Conservation (phyloP, 1,284 basidiomycete genomes). For the Meira nashicola region DNA sequence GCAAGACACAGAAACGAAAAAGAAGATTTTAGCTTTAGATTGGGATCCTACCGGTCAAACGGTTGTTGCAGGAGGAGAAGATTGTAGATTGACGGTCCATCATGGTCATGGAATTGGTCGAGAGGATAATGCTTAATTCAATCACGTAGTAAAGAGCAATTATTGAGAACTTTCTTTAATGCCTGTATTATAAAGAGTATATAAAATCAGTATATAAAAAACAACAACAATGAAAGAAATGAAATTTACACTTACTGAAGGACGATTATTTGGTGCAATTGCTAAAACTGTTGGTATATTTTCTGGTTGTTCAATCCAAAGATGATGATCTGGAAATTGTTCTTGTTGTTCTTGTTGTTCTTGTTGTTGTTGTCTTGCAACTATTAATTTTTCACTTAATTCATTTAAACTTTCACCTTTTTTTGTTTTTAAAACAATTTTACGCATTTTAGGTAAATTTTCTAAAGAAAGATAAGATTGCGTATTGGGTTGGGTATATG, state of each 20-base stretch:
- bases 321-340: slow-evolving; percentile 52
- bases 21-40: slow-evolving; percentile 37
- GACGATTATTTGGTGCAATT: slow-evolving; percentile 59
- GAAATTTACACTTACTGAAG: slow-evolving; percentile 49
- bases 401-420: slow-evolving; percentile 27
- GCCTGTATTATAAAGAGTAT: slow-evolving; percentile 16
- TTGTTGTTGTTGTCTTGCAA: slow-evolving; percentile 3
- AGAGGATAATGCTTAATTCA: slow-evolving; percentile 15
- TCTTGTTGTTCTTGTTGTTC: not conserved
- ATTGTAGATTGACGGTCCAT: slow-evolving; percentile 32
- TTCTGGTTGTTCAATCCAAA: slow-evolving; percentile 62
- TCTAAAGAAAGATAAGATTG: slow-evolving; percentile 15
- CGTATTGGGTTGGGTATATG: slow-evolving; percentile 7
- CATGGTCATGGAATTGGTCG: slow-evolving; percentile 27
- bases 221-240: too few species aligned
- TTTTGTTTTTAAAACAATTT: slow-evolving; percentile 46
- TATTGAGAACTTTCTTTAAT: slow-evolving; percentile 55
- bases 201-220: not conserved
- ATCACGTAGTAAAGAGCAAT: slow-evolving; percentile 53
- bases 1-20: slow-evolving; percentile 2
- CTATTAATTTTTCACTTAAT: slow-evolving; percentile 24
- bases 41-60: slow-evolving; percentile 41
- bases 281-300: slow-evolving; percentile 60
- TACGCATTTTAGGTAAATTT: slow-evolving; percentile 43
- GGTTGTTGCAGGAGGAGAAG: slow-evolving; percentile 46